Evolutionary conservation across 495 filamentous ascomycete genomes (phyloP).

Genomic region (Aspergillus nidulans): DNA sequence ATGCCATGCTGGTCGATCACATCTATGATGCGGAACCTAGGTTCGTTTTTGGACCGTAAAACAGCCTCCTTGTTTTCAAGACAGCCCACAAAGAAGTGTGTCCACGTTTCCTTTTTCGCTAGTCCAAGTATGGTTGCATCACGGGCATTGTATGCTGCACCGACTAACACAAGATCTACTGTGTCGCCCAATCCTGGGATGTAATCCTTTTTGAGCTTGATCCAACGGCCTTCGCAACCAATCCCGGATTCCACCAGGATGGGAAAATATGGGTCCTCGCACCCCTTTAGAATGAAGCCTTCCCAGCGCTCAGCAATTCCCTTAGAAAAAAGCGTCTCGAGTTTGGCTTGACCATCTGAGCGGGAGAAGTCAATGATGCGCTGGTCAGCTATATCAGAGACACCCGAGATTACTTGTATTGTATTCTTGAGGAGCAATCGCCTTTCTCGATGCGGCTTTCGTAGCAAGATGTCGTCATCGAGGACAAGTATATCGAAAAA

Average conservation of each 20-base stretch:
- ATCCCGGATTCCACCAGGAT: slow-evolving; percentile 33
- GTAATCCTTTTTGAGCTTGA: slow-evolving; percentile 91
- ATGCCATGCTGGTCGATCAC: slow-evolving; percentile 49
- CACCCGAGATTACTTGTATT: slow-evolving; percentile 51
- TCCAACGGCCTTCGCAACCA: slow-evolving; percentile 49
- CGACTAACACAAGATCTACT: slow-evolving; percentile 74
- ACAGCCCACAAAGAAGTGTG: slow-evolving; percentile 75
- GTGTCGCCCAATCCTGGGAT: slow-evolving; percentile 76
- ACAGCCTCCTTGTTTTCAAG: slow-evolving; percentile 68
- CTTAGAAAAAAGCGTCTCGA: slow-evolving; percentile 60
- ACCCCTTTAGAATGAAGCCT: slow-evolving; percentile 73
- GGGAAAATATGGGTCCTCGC: slow-evolving; percentile 72
- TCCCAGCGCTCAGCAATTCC: slow-evolving; percentile 65
- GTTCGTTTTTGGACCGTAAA: slow-evolving; percentile 43
- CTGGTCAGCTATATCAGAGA: slow-evolving; percentile 57
- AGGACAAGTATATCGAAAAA: slow-evolving; percentile 75
- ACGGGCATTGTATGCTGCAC: slow-evolving; percentile 59
- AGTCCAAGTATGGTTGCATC: slow-evolving; percentile 44
- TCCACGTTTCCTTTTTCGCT: slow-evolving; percentile 58
- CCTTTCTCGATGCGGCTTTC: slow-evolving; percentile 55
- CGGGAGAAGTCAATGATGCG: slow-evolving; percentile 58
- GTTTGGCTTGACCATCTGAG: slow-evolving; percentile 31
- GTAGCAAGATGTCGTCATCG: slow-evolving; percentile 63
- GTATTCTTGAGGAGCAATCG: slow-evolving; percentile 55
- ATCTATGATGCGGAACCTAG: slow-evolving; percentile 63